Percentiles rank a stretch among this genome's conserved stretches.
Evolutionary conservation across 495 filamentous ascomycete species (phyloP).

Genomic region (Chaetomium cochliodes): DNA sequence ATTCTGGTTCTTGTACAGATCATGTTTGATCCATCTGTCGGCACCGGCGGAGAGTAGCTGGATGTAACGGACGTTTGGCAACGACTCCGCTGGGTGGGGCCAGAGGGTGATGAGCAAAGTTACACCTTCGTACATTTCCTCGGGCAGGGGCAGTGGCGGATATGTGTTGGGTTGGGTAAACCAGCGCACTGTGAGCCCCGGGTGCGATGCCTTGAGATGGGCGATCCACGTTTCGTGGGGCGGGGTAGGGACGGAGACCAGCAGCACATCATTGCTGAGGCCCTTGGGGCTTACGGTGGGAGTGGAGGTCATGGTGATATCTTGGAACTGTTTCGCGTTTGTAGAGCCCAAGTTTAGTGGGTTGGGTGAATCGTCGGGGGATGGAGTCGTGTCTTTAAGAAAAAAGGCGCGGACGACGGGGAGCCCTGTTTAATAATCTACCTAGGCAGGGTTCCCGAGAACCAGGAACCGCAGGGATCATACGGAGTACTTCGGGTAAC

Average conservation of each 20-base stretch:
- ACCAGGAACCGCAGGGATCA: background rate
- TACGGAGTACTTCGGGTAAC: background rate
- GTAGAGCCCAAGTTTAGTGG: background rate
- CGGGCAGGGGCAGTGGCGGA: background rate
- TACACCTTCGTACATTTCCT: conserved; percentile 32
- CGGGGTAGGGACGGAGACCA: conserved; percentile 21
- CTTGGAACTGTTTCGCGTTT: background rate
- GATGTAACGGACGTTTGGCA: conserved; percentile 35
- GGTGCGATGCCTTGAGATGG: conserved; percentile 27
- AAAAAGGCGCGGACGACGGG: background rate
- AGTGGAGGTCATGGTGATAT: conserved; percentile 18
- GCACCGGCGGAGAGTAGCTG: conserved; percentile 38
- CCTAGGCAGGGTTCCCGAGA: background rate
- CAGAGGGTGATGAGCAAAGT: conserved; percentile 29
- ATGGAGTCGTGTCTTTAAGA: background rate
- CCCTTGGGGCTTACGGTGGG: background rate
- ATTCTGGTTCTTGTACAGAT: conserved; percentile 32
- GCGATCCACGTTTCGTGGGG: conserved; percentile 31
- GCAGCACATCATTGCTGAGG: conserved; percentile 27
- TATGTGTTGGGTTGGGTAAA: background rate
- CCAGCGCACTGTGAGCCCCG: conserved; percentile 38
- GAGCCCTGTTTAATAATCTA: background rate
- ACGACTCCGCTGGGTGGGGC: conserved; percentile 27
- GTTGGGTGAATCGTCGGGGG: background rate
- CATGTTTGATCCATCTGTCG: conserved; percentile 35